Conservation (phyloP, 768 basidiomycete species). For the Omphalotus guepiniiformis region DNA sequence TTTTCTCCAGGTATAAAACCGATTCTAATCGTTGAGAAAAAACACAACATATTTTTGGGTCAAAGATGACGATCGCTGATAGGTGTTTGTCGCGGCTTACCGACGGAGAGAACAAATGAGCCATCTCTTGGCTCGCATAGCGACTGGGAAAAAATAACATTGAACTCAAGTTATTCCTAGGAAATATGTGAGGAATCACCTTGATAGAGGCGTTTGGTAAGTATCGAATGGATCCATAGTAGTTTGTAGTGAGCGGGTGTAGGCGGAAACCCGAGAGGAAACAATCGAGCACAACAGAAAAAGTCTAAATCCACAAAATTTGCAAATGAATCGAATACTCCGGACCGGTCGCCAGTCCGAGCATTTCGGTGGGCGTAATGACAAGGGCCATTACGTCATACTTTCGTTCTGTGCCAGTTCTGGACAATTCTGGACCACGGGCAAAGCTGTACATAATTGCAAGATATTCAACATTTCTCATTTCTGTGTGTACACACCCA, state of each 20-base stretch:
- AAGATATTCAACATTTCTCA: too few species aligned
- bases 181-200: slow-evolving; percentile 33
- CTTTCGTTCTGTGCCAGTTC: too few species aligned
- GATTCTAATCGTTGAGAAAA: slow-evolving; percentile 53
- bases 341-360: too few species aligned
- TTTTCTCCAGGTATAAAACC: slow-evolving; percentile 92
- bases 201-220: slow-evolving; percentile 80
- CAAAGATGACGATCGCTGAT: too few species aligned
- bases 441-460: too few species aligned
- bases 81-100: slow-evolving; percentile 52
- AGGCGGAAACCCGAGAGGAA: background rate
- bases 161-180: background rate
- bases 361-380: too few species aligned
- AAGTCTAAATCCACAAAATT: too few species aligned
- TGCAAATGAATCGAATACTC: too few species aligned
- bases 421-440: too few species aligned
- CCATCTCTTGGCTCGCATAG: slow-evolving; percentile 99
- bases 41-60: background rate
- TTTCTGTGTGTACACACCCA: too few species aligned
- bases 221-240: slow-evolving; percentile 63
- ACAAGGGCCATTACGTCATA: too few species aligned
- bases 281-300: too few species aligned
- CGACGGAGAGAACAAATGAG: slow-evolving; percentile 90
- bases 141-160: slow-evolving; percentile 49
- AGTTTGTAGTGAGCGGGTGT: background rate